Conservation (phyloP, 1,284 basidiomycete genomes). For the Moniliella sp. region DNA sequence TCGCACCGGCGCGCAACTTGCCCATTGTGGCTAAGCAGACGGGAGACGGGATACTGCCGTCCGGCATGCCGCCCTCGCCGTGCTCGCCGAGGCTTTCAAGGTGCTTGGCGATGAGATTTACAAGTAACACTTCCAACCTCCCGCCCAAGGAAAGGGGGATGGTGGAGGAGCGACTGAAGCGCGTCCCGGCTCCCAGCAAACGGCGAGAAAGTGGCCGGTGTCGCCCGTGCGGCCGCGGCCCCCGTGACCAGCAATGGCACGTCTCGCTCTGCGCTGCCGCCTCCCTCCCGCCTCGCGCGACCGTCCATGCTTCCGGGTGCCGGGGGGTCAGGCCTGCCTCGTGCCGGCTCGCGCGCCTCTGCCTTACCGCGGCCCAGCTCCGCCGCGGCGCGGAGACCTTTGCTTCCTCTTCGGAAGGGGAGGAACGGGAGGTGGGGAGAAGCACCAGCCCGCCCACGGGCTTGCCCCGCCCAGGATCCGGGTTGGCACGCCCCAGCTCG, state of each 20-base stretch:
- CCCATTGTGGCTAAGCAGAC: conserved; percentile 58
- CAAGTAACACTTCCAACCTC: conserved; percentile 52
- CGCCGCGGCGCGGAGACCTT: too few species aligned
- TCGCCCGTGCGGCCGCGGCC: too few species aligned
- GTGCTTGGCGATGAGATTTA: conserved; percentile 68
- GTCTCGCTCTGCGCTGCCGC: too few species aligned
- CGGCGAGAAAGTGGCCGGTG: too few species aligned
- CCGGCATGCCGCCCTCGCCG: conserved; percentile 56
- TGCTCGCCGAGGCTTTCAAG: conserved; percentile 61
- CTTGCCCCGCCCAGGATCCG: neutral
- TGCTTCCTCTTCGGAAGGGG: too few species aligned
- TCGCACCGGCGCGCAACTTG: conserved; percentile 51
- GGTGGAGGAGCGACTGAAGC: conserved; percentile 65
- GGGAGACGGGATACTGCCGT: conserved; percentile 64
- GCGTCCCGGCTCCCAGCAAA: conserved; percentile 40
- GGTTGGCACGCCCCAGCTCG: conserved; percentile 6
- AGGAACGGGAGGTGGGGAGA: too few species aligned
- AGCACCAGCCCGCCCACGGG: conserved; percentile 1
- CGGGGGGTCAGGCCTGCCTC: conserved; percentile 34
- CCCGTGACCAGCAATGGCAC: too few species aligned
- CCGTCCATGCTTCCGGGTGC: conserved; percentile 1
- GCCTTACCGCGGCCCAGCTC: too few species aligned
- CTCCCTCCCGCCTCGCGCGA: neutral
- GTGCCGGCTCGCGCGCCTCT: conserved; percentile 2
- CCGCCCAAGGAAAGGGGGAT: conserved; percentile 71